These are phyloP conservation scores for Theobroma grandiflorum DNA, from an alignment of 441 rosid species.

Conservation along the genomic window DNA sequence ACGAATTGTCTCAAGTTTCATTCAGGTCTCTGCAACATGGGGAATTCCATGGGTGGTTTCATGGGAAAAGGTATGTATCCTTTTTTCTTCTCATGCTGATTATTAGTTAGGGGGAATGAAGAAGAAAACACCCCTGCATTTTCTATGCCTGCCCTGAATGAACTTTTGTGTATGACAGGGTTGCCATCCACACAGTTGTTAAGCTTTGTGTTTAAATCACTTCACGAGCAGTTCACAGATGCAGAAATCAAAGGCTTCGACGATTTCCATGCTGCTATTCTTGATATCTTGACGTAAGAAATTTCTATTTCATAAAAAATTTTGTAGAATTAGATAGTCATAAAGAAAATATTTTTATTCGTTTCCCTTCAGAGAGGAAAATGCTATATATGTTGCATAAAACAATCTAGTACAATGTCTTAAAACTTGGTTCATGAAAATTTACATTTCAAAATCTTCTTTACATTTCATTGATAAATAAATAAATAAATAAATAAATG, in stretches of 20 bases:
- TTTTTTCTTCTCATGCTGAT: not conserved
- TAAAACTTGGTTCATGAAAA: no score
- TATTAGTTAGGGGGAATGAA: not conserved
- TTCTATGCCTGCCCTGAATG: not conserved
- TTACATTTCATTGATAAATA: no score
- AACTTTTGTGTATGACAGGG: slow-evolving; percentile 31
- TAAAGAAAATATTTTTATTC: no score
- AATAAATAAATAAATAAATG: no score
- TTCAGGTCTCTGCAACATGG: slow-evolving; percentile 47
- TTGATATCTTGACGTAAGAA: slow-evolving; percentile 78
- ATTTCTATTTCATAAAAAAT: not conserved
- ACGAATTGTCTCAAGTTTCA: not conserved
- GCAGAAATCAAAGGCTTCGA: slow-evolving; percentile 57
- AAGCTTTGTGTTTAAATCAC: slow-evolving; percentile 61
- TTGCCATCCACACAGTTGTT: slow-evolving; percentile 62
- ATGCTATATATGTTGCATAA: no score
- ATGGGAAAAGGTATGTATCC: slow-evolving; percentile 58
- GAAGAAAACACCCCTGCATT: not conserved
- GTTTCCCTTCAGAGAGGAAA: no score
- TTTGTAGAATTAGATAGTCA: not conserved
- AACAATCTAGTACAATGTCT: not conserved
- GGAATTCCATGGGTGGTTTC: slow-evolving; percentile 58
- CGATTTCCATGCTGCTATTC: slow-evolving; percentile 74
- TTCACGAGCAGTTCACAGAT: slow-evolving; percentile 60
- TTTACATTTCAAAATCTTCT: no score